These are phyloP conservation scores for Lichtheimia ramosa DNA, from an alignment of 371 early-diverging fungal species.

Conservation along the genomic window DNA sequence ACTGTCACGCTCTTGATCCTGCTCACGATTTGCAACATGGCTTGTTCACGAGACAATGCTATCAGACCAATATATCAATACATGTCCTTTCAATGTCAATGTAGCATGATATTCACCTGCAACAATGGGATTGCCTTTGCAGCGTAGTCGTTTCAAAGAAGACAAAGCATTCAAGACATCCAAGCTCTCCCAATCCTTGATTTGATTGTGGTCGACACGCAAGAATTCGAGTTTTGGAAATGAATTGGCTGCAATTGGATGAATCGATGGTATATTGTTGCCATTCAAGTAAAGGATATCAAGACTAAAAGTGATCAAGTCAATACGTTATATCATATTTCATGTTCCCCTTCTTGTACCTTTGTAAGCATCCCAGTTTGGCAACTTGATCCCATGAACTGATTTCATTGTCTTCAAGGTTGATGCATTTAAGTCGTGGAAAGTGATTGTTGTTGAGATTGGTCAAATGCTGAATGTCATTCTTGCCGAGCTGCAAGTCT, in stretches of 20 bases:
- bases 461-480: constrained; percentile 41
- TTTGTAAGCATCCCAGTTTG: constrained; percentile 47
- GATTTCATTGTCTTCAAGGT: constrained; percentile 69
- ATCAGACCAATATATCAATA: background rate
- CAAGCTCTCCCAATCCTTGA: constrained; percentile 43
- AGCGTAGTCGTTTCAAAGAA: constrained; percentile 38
- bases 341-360: constrained; percentile 23
- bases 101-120: background rate
- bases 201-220: constrained; percentile 43
- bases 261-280: constrained; percentile 38
- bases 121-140: constrained; percentile 54
- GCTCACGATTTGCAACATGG: constrained; percentile 33
- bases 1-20: constrained; percentile 27
- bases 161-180: constrained; percentile 46
- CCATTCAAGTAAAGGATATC: constrained; percentile 46
- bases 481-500: constrained; percentile 69
- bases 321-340: background rate
- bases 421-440: constrained; percentile 51
- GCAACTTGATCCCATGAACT: constrained; percentile 57
- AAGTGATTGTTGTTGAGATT: constrained; percentile 33
- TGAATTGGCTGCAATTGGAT: background rate
- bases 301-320: constrained; percentile 21
- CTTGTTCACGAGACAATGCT: constrained; percentile 24
- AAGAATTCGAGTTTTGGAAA: constrained; percentile 38
- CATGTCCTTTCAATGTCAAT: constrained; percentile 19